phyloP scores from a whole-genome alignment of 805 yeast species.

The Komagataella pastoris region DNA sequence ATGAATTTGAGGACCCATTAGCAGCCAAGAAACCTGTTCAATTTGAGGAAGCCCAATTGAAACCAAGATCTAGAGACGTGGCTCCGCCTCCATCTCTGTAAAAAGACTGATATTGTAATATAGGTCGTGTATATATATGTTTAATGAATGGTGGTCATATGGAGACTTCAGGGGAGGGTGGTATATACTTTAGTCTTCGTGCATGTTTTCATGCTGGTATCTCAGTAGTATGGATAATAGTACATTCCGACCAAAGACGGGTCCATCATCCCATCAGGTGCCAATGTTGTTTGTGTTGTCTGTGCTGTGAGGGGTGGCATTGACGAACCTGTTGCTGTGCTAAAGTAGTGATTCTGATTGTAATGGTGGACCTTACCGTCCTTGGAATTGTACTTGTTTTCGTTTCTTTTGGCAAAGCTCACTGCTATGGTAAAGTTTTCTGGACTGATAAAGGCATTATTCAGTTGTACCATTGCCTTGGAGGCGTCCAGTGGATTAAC shows the following conservation, averaged over 20 bases:
- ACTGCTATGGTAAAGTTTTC: slow-evolving; percentile 45
- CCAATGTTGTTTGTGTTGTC: not conserved
- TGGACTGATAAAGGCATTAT: slow-evolving; percentile 6
- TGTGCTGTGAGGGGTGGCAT: not conserved
- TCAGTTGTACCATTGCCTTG: slow-evolving; percentile 53
- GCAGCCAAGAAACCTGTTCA: slow-evolving; percentile 6
- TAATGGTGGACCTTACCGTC: slow-evolving; percentile 19
- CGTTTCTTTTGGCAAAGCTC: slow-evolving; percentile 67
- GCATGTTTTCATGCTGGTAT: not conserved
- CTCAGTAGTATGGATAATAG: not conserved
- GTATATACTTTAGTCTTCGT: not conserved
- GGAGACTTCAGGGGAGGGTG: not conserved
- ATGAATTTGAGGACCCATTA: slow-evolving; percentile 4
- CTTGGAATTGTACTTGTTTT: slow-evolving; percentile 27
- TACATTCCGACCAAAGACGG: not conserved
- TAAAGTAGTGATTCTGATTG: slow-evolving; percentile 16
- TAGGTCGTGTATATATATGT: not conserved
- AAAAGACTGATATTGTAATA: not conserved
- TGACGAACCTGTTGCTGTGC: not conserved
- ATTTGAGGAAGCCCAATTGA: slow-evolving; percentile 1
- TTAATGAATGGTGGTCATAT: not conserved
- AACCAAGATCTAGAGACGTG: slow-evolving; percentile 5
- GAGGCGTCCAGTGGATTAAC: slow-evolving; percentile 54
- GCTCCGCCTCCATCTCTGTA: slow-evolving; percentile 21
- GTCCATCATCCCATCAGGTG: not conserved